Base-by-base conservation (phyloP, 345 rosid species). In the Linum trigynum region DNA sequence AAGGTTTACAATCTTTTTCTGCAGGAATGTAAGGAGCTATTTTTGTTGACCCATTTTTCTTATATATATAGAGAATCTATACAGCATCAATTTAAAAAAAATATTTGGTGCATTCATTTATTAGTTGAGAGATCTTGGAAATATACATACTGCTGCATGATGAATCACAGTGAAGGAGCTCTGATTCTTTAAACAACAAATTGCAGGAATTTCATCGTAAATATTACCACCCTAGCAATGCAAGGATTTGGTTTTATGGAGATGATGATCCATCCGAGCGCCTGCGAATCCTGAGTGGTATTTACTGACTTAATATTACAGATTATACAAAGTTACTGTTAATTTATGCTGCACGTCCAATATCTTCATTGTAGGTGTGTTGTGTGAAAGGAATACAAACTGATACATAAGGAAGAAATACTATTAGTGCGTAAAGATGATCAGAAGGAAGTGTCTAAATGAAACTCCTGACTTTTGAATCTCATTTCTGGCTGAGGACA, bases 201-300 rank as follows among this genome's bases (percentile, higher is more conserved):
- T 69, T 70, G 37, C 83, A 92, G 98, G 98, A 92, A 64, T 92
- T 92, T 69, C 98, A 92, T 69, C 63, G 82, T 35, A 88, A 87
- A 82, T 88, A 73, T 74, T 92, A 92, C 81, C 97, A 90, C 74
- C 98, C 97, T 38, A 90, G 96, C 85, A 92, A 92, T 74, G 86
- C 96, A 48, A 82, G 96, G 74, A 90, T 92, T 69, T 92, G 98
- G 97, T 92, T 92, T 78, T 92, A 88, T 77, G 98, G 98, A 66
- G 87, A 92, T 80, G 98, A 92, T 76, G 90, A 92, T 79, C 84
- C 89, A 38, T 63, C 59, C 72, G 91, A 88, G 60, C 96, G 97
- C 64, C 78, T 92, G 36, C 89, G 80, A 59, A 77, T 92, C 63
- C 77, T 92, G 63, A 88, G 94, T 65, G 97, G 98, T 92, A 90